Evolutionary conservation across 495 filamentous ascomycete genomes (phyloP).

Genomic region (Immersiella caudata): DNA sequence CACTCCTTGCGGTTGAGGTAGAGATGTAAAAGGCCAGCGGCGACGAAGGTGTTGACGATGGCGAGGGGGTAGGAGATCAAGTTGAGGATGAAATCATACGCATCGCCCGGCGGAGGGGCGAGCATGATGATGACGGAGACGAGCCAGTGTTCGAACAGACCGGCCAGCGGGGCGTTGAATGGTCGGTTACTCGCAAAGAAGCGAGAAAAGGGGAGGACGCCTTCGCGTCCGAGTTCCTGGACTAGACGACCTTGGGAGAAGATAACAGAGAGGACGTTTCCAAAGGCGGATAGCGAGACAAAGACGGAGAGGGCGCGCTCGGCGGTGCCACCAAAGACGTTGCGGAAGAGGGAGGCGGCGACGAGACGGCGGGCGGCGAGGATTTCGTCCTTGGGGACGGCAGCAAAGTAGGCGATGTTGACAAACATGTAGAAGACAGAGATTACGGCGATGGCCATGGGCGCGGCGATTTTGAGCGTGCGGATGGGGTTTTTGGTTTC

Average conservation of each 20-base stretch:
- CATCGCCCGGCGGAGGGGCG: constrained; percentile 64
- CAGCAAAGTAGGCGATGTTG: constrained; percentile 75
- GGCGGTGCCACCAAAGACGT: constrained; percentile 62
- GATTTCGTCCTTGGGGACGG: constrained; percentile 65
- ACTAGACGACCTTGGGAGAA: constrained; percentile 70
- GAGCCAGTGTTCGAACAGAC: constrained; percentile 64
- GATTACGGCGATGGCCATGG: constrained; percentile 61
- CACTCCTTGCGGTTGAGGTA: constrained; percentile 52
- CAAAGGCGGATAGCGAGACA: constrained; percentile 71
- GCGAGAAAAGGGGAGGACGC: constrained; percentile 62
- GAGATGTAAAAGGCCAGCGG: constrained; percentile 58
- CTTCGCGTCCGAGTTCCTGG: constrained; percentile 68
- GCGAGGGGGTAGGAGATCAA: constrained; percentile 64
- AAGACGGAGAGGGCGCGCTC: constrained; percentile 68
- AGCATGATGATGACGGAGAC: constrained; percentile 64
- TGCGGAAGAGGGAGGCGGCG: constrained; percentile 66
- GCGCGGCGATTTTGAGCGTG: constrained; percentile 66
- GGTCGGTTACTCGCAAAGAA: constrained; percentile 69
- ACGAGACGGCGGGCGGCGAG: constrained; percentile 61
- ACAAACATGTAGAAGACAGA: constrained; percentile 67
- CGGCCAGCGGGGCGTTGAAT: constrained; percentile 62
- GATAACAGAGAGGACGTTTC: constrained; percentile 70
- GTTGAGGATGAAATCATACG: constrained; percentile 66
- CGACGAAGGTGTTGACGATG: constrained; percentile 62
- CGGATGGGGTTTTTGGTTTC: constrained; percentile 65